Evolutionary conservation across 2,329 filamentous ascomycete genomes (phyloP).

Genomic region (Colletotrichum ledebouriae): DNA sequence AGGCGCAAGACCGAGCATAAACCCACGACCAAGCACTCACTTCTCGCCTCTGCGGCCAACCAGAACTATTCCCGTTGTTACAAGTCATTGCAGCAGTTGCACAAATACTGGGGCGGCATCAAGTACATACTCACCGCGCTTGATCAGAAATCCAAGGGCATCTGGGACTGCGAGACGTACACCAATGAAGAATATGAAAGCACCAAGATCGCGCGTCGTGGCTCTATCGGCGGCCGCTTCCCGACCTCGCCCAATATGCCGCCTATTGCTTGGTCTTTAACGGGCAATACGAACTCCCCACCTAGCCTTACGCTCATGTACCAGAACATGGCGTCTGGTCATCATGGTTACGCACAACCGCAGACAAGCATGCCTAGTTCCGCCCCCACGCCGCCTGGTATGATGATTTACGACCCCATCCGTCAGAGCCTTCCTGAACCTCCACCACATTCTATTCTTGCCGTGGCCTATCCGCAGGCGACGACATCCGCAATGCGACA

Average conservation of each 20-base stretch:
- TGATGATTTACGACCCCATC: slow-evolving; percentile 73
- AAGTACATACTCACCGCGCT: slow-evolving; percentile 89
- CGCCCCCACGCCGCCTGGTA: slow-evolving; percentile 65
- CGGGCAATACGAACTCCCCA: slow-evolving; percentile 87
- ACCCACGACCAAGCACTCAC: slow-evolving; percentile 74
- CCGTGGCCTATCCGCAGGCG: slow-evolving; percentile 63
- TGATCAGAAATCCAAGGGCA: slow-evolving; percentile 89
- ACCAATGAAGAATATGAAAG: slow-evolving; percentile 83
- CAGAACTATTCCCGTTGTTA: slow-evolving; percentile 92
- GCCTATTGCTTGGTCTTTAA: slow-evolving; percentile 86
- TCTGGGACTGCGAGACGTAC: slow-evolving; percentile 80
- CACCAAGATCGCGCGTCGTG: slow-evolving; percentile 62
- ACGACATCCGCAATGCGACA: slow-evolving; percentile 63
- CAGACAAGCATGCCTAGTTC: slow-evolving; percentile 47
- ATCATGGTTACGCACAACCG: slow-evolving; percentile 20
- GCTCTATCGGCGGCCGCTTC: slow-evolving; percentile 58
- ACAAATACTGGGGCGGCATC: slow-evolving; percentile 87
- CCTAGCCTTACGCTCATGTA: slow-evolving; percentile 88
- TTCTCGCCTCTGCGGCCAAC: slow-evolving; percentile 84
- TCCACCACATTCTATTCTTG: slow-evolving; percentile 59
- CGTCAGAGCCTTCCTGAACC: slow-evolving; percentile 66
- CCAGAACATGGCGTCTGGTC: slow-evolving; percentile 62
- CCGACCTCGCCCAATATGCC: slow-evolving; percentile 64
- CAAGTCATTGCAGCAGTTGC: slow-evolving; percentile 83
- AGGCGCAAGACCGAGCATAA: slow-evolving; percentile 50